phyloP scores from a whole-genome alignment of 345 rosid genomes.

The Carallia pectinifolia region DNA sequence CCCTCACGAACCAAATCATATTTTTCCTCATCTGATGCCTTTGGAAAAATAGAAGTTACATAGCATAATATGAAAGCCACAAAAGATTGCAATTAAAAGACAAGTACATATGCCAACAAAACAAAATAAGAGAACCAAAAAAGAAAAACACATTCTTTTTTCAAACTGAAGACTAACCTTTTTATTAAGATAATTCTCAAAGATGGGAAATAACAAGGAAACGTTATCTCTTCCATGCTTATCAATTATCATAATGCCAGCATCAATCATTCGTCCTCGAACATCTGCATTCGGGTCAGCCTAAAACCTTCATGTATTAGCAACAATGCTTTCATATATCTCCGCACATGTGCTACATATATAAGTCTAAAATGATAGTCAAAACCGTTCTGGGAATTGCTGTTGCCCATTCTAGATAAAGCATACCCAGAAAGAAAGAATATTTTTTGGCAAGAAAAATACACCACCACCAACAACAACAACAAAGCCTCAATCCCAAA shows the following conservation, averaged over 20 bases:
- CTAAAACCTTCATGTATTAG: slow-evolving; percentile 36
- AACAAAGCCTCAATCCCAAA: too few relatives aligned
- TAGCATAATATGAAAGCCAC: neutral
- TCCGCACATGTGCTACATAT: neutral
- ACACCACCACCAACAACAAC: too few relatives aligned
- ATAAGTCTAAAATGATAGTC: too few relatives aligned
- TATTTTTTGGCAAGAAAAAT: too few relatives aligned
- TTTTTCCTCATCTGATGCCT: slow-evolving; percentile 91
- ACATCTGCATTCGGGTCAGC: slow-evolving; percentile 97
- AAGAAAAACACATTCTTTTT: slow-evolving; percentile 7
- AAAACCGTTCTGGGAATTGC: too few relatives aligned
- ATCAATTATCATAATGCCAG: slow-evolving; percentile 90
- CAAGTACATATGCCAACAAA: neutral
- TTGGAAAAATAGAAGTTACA: slow-evolving; percentile 9
- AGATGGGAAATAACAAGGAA: slow-evolving; percentile 85
- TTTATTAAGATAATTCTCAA: slow-evolving; percentile 90
- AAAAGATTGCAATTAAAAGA: neutral
- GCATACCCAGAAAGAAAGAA: neutral
- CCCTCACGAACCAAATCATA: slow-evolving; percentile 98
- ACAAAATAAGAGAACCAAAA: slow-evolving; percentile 9
- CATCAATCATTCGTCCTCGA: slow-evolving; percentile 97
- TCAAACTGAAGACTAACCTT: slow-evolving; percentile 50
- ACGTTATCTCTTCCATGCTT: slow-evolving; percentile 92
- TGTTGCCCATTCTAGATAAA: neutral
- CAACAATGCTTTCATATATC: neutral